Evolutionary conservation across 1,139 yeast genomes (phyloP), one percentile per base, ranked within the genome.

Genomic region (Sugiyamaella grinbergsii): DNA sequence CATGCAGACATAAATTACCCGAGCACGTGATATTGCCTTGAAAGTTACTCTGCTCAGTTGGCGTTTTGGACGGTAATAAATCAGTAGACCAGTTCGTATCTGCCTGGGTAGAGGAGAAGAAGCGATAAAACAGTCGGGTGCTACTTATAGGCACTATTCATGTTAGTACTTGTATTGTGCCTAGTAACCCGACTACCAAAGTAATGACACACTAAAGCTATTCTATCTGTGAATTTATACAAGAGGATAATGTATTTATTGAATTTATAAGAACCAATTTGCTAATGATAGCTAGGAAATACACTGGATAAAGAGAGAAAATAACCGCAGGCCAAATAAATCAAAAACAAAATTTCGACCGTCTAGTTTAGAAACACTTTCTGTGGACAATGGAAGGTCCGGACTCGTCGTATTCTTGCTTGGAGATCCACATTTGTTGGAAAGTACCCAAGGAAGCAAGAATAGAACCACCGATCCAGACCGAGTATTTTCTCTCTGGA

Each of bases 391-490:
- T 93, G 60, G 97, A 90, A 71, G 98, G 98, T 72, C 98, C 98
- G 78, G 96, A 88, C 82, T 93, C 98, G 84, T 93, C 98, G 85
- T 91, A 91, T 96, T 93, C 98, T 62, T 82, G 83, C 70, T 84
- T 87, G 47, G 94, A 86, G 36, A 93, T 95, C 98, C 98, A 93
- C 74, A 88, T 75, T 69, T 91, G 97, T 68, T 93, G 98, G 76
- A 93, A 93, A 75, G 98, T 93, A 62, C 97, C 90, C 75, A 93
- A 85, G 59, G 97, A 90, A 66, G 98, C 96, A 78, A 93, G 85
- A 72, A 93, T 93, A 67, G 98, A 91, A 82, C 98, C 98, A 83
- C 98, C 98, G 66, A 93, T 93, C 98, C 98, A 93, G 82, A 91
- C 97, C 73, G 97, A 90, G 91, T 90, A 93, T 80, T 93, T 93